These are phyloP conservation scores for Starmerella potacharoeniae DNA, from an alignment of 805 yeast genomes.

Conservation along the genomic window DNA sequence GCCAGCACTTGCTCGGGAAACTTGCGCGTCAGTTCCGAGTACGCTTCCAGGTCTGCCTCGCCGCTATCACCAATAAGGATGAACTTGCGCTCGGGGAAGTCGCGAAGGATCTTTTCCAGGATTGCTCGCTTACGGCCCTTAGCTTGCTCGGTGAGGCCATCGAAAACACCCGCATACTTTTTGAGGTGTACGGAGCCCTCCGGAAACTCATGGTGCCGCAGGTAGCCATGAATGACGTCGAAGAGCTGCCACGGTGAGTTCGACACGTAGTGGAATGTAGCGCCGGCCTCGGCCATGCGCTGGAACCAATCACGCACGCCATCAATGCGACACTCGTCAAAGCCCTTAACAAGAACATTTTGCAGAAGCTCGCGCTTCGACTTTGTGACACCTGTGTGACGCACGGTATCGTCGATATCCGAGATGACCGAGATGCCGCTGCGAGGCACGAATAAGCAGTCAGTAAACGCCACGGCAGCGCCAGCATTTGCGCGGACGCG, in stretches of 20 bases:
- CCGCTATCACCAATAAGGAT: constrained; percentile 91
- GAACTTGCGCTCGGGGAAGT: constrained; percentile 69
- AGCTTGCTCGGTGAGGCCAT: constrained; percentile 78
- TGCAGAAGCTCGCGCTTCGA: constrained; percentile 74
- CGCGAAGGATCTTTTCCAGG: constrained; percentile 49
- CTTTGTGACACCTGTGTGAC: constrained; percentile 79
- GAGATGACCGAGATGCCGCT: constrained; percentile 64
- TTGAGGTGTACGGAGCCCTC: constrained; percentile 75
- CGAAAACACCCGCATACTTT: constrained; percentile 70
- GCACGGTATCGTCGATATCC: constrained; percentile 91
- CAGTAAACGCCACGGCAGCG: constrained; percentile 2
- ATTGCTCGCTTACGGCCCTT: constrained; percentile 65
- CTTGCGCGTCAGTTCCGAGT: constrained; percentile 50
- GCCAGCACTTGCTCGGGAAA: constrained; percentile 58
- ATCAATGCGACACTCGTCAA: constrained; percentile 57
- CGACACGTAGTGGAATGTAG: constrained; percentile 83
- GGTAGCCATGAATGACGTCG: constrained; percentile 46
- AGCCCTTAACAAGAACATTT: constrained; percentile 60
- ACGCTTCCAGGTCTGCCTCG: constrained; percentile 89
- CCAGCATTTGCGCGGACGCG: constrained; percentile 8
- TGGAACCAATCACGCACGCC: constrained; percentile 66
- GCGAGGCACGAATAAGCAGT: constrained; percentile 16
- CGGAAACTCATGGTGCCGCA: constrained; percentile 51
- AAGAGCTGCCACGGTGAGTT: constrained; percentile 91
- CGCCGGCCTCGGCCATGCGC: constrained; percentile 37